Percentiles rank a stretch among this genome's conserved stretches.
These are phyloP conservation scores for Neonectria punicea DNA, from an alignment of 2,329 filamentous ascomycete species.

Conservation along the genomic window DNA sequence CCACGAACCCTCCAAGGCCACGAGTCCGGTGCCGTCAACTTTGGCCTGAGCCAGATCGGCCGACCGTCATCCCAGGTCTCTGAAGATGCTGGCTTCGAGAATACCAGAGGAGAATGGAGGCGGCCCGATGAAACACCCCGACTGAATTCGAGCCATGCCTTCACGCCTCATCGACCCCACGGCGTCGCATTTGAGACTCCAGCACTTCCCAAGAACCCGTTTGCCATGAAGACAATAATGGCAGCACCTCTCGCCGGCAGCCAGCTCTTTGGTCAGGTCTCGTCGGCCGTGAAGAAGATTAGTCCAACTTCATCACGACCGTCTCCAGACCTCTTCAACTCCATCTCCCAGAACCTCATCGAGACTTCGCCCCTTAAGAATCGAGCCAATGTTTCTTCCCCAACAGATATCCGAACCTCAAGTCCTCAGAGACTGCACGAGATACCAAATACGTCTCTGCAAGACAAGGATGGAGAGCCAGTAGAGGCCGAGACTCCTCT, in stretches of 20 bases:
- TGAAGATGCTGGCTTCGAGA: conserved; percentile 53
- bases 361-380: conserved; percentile 62
- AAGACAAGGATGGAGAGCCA: conserved; percentile 28
- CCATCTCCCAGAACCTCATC: conserved; percentile 58
- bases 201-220: conserved; percentile 59
- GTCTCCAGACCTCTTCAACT: conserved; percentile 61
- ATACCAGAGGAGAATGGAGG: conserved; percentile 53
- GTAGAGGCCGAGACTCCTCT: conserved; percentile 42
- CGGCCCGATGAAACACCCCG: conserved; percentile 48
- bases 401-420: conserved; percentile 53
- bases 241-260: conserved; percentile 52
- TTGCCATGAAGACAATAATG: conserved; percentile 50
- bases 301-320: conserved; percentile 69
- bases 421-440: conserved; percentile 53
- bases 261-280: conserved; percentile 66
- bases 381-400: conserved; percentile 59
- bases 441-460: conserved; percentile 43
- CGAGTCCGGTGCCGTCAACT: conserved; percentile 62
- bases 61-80: conserved; percentile 55
- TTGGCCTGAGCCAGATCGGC: conserved; percentile 51
- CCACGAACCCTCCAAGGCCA: conserved; percentile 55
- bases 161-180: conserved; percentile 47
- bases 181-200: conserved; percentile 60
- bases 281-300: conserved; percentile 60
- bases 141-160: conserved; percentile 42